Evolutionary conservation across 2,329 filamentous ascomycete species (phyloP), one percentile per base, ranked within the genome.

Genomic region (Simplicillium sp.): DNA sequence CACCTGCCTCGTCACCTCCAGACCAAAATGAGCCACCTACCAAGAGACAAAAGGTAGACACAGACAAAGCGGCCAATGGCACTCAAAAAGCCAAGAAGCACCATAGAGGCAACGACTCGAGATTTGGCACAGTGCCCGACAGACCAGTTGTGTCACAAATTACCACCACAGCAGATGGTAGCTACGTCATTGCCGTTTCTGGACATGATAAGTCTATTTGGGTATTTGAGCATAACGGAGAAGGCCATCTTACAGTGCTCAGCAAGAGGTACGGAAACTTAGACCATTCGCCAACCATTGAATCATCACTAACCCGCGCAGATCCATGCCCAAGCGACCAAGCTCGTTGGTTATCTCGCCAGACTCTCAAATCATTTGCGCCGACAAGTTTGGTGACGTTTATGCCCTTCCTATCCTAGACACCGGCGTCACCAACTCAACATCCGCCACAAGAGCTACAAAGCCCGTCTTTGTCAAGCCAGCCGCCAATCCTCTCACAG

Each of bases 321-420:
- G 87, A 60, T 66, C 65, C 44, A 94, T 97, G 84, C 87, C 88
- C 32, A 97, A 96, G 66, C 80, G 88, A 29, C 87, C 89, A 11
- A 90, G 82, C 56, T 80, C 84, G 29, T 68, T 97, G 43, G 66
- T 73, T 39, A 63, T 96, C 39, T 79, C 83, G 7, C 67, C 76
- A 32, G 82, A 89, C 55, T 70, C 72, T 34, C 84, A 80, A 8
- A 86, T 98, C 47, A 64, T 97, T 43, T 80, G 78, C 46, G 90
- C 80, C 39, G 92, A 98, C 68, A 98, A 98, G 61, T 97, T 97
- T 55, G 92, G 92, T 49, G 92, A 98, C 59, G 90, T 96, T 45
- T 97, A 95, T 63, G 77, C 85, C 11, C 64, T 98, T 7, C 90
- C 92, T 12, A 68, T 97, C 3, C 58, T 87, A 35, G 54, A 54